Evolutionary conservation across 306 rosid genomes (phyloP), one percentile per base, ranked within the genome.

Genomic region (Canavalia ensiformis): DNA sequence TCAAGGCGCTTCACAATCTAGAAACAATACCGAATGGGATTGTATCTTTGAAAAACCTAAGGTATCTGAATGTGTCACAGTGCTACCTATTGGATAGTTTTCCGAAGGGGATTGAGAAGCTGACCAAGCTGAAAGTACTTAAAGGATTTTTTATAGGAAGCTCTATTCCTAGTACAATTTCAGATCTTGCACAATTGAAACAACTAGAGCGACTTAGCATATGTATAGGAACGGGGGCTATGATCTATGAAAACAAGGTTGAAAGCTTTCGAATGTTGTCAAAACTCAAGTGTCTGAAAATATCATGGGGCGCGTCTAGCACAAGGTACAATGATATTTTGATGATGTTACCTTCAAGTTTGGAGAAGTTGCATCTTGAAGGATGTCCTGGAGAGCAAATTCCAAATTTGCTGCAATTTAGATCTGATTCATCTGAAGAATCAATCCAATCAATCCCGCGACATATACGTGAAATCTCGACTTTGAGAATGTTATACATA

Each of bases 41-140:
- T 62, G 41, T 47, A 7, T 18, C 33, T 0, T 60, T 88, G 44
- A 60, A 1, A 71, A 83, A 42, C 29, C 87, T 88, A 13, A 88
- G 77, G 0, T 89, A 83, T 50, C 47, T 83, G 12, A 82, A 85
- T 69, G 6, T 88, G 2, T 85, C 87, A 0, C 77, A 83, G n/a
- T 88, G 89, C 66, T 88, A 83, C 74, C 9, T 88, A 55, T 80
- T 88, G 39, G 91, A 83, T 7, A 74, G 63, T 42, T 73, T 85
- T 78, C 89, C 87, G 0, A 83, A 49, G 72, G 91, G 86, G 31
- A 18, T 88, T 4, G 68, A 72, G 0, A 67, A 60, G 1, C 84
- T 88, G 4, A n/a, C 42, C 1, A 67, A 81, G 0, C 82, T 88
- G 1, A 77, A 85, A 83, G 84, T 80, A 0, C 83, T 88, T 1